Conservation (phyloP, 192 early-diverging fungal genomes). For the Entomortierella parvispora region DNA sequence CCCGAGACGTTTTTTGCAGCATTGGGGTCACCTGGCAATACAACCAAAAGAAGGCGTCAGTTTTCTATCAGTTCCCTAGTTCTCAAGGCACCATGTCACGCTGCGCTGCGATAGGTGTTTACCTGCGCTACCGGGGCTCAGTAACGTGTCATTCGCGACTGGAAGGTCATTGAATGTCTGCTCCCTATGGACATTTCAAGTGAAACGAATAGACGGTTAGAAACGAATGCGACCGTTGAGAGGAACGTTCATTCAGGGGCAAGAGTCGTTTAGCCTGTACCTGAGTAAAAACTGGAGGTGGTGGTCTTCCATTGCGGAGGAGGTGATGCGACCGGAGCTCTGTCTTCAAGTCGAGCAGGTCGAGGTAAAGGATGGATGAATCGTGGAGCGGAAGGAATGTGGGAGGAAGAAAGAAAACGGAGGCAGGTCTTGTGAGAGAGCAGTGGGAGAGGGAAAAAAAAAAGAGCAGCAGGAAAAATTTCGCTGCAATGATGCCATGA, state of each 20-base stretch:
- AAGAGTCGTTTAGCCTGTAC: no score
- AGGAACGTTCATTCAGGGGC: no score
- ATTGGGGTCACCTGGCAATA: background rate
- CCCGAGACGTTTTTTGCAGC: constrained; percentile 32
- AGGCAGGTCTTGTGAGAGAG: background rate
- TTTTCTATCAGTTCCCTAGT: background rate
- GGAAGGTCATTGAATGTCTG: no score
- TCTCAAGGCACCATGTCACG: background rate
- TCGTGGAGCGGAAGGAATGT: background rate
- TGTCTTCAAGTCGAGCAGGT: background rate
- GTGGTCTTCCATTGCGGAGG: no score
- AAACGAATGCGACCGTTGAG: no score
- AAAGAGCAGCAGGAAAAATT: no score
- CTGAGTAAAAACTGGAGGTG: no score
- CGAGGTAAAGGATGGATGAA: background rate
- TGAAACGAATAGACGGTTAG: no score
- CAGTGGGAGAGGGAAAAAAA: background rate
- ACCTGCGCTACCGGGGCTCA: background rate
- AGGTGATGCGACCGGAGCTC: no score
- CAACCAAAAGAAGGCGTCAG: background rate
- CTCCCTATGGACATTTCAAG: no score
- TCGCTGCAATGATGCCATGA: no score
- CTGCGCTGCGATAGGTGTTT: no score
- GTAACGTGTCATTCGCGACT: background rate
- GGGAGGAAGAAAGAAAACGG: background rate